A percentile compares a stretch with the other conserved stretches of the same genome.
Conservation (phyloP, 2,329 filamentous ascomycete species). For the Alternaria atra region DNA sequence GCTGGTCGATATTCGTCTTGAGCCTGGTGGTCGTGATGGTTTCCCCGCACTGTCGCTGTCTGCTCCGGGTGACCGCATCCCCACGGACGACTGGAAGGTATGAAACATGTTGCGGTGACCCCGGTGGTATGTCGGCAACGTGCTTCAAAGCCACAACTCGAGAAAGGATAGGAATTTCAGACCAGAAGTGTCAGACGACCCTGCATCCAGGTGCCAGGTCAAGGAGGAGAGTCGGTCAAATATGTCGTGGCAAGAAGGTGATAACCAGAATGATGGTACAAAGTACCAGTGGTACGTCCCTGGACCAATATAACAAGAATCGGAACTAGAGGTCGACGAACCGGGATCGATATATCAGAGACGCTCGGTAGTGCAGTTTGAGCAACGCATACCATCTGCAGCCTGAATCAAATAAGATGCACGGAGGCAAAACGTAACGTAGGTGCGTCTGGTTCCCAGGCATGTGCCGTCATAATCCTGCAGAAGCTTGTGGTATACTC, state of each 20-base stretch:
- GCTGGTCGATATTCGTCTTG: conserved; percentile 58
- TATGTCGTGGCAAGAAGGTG: conserved; percentile 13
- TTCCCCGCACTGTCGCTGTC: conserved; percentile 49
- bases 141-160: conserved; percentile 4
- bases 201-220: conserved; percentile 17
- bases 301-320: conserved; percentile 25
- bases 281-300: conserved; percentile 12
- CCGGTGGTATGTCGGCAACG: conserved; percentile 1
- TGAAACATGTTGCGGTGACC: conserved; percentile 52
- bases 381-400: conserved; percentile 29
- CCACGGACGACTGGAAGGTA: conserved; percentile 54
- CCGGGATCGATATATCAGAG: conserved; percentile 30
- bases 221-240: conserved; percentile 17
- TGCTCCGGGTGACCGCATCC: conserved; percentile 42
- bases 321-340: conserved; percentile 16
- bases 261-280: conserved; percentile 21
- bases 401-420: conserved; percentile 22
- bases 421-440: conserved; percentile 15
- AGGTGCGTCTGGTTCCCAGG: conserved; percentile 14
- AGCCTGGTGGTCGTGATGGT: conserved; percentile 47
- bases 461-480: conserved; percentile 21
- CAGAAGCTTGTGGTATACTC: conserved; percentile 12
- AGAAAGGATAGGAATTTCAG: conserved; percentile 9
- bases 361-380: conserved; percentile 16
- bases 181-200: conserved; percentile 14